Conservation (phyloP, 192 early-diverging fungal genomes). For the Podila minutissima region DNA sequence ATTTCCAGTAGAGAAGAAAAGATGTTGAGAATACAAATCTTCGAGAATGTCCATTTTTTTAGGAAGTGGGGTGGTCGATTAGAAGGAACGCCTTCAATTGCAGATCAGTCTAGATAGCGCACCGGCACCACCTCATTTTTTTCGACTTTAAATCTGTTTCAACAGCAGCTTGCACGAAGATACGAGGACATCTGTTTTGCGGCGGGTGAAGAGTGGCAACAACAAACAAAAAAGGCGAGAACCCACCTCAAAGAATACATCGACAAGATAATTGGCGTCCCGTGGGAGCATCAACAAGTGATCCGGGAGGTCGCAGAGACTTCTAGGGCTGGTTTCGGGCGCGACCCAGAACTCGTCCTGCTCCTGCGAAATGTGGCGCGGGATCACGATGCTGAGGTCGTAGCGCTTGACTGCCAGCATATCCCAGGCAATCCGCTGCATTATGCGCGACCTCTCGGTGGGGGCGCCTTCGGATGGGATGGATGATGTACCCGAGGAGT, state of each 20-base stretch:
- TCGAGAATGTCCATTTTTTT: too few relatives aligned
- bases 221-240: too few relatives aligned
- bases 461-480: neutral
- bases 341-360: slow-evolving; percentile 30
- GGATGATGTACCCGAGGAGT: neutral
- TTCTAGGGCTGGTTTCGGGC: neutral
- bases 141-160: too few relatives aligned
- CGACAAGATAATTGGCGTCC: slow-evolving; percentile 41
- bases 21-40: too few relatives aligned
- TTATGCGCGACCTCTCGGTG: neutral
- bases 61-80: too few relatives aligned
- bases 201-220: too few relatives aligned
- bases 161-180: too few relatives aligned
- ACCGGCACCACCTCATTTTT: too few relatives aligned
- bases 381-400: slow-evolving; percentile 26
- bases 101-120: too few relatives aligned
- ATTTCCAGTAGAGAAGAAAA: neutral
- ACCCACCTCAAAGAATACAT: slow-evolving; percentile 43
- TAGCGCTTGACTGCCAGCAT: slow-evolving; percentile 30
- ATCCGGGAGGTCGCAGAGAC: slow-evolving; percentile 19
- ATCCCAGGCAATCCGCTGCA: slow-evolving; percentile 35
- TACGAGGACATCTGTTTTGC: too few relatives aligned
- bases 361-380: slow-evolving; percentile 44
- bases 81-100: too few relatives aligned
- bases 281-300: slow-evolving; percentile 30